Conservation (phyloP, 108 stramenopile species). For the Nannochloropsis salina region DNA sequence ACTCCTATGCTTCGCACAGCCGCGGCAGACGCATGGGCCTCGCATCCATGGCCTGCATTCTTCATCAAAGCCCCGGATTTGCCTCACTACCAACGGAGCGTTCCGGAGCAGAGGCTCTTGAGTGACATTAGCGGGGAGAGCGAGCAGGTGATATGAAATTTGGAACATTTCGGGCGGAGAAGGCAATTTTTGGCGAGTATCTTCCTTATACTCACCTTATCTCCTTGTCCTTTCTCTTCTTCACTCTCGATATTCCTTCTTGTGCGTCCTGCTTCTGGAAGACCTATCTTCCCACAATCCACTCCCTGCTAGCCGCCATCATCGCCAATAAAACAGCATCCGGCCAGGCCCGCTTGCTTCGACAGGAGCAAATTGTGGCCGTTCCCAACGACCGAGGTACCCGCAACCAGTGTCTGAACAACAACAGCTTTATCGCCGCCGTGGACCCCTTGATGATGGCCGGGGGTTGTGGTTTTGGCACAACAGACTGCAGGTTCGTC, state of each 20-base stretch:
- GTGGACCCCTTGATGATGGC: background rate
- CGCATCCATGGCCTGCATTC: background rate
- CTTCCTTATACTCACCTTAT: background rate
- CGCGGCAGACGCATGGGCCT: background rate
- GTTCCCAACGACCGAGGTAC: background rate
- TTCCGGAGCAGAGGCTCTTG: background rate
- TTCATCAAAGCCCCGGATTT: background rate
- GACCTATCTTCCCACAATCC: background rate
- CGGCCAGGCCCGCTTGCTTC: background rate
- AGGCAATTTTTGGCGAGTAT: background rate
- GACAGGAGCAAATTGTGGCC: background rate
- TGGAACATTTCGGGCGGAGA: background rate
- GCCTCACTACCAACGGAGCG: background rate
- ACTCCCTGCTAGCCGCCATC: background rate
- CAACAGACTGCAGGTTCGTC: background rate
- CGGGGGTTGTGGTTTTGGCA: background rate
- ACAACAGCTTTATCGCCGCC: background rate
- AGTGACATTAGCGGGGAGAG: background rate
- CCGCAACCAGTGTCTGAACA: constrained; percentile 6
- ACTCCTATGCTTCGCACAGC: background rate
- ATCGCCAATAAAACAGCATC: background rate
- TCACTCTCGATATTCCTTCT: background rate
- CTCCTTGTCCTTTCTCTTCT: background rate
- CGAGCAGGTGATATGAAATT: background rate
- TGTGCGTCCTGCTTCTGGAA: background rate